Conservation (phyloP, 2,329 filamentous ascomycete genomes). For the Clonostachys chloroleuca region DNA sequence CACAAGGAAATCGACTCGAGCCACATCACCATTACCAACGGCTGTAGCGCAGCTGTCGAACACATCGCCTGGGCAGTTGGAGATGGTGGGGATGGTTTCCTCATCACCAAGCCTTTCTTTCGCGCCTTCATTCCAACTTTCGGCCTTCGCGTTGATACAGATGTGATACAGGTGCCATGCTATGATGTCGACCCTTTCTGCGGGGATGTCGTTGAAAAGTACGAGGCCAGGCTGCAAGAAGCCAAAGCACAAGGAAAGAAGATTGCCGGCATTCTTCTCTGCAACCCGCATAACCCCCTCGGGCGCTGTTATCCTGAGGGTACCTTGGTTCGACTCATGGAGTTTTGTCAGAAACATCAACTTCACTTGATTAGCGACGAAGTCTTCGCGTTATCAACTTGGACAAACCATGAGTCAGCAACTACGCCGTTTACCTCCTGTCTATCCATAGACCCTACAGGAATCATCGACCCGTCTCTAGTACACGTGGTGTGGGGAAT, state of each 20-base stretch:
- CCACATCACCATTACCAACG: conserved; percentile 30
- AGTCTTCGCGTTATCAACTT: conserved; percentile 48
- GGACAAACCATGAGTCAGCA: conserved; percentile 21
- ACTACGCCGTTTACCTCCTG: conserved; percentile 34
- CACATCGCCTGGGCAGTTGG: conserved; percentile 30
- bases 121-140: conserved; percentile 42
- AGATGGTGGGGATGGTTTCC: conserved; percentile 30
- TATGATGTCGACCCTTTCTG: conserved; percentile 33
- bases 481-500: conserved; percentile 46
- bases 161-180: conserved; percentile 38
- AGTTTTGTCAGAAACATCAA: conserved; percentile 37
- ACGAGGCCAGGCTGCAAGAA: conserved; percentile 35
- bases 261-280: conserved; percentile 42
- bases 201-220: conserved; percentile 25
- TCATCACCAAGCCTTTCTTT: conserved; percentile 39
- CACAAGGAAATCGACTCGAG: conserved; percentile 16
- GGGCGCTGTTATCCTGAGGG: conserved; percentile 38
- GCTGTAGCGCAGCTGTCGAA: conserved; percentile 33
- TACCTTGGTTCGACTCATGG: conserved; percentile 33
- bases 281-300: conserved; percentile 46
- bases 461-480: conserved; percentile 38
- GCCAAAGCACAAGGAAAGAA: conserved; percentile 27
- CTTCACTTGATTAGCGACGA: conserved; percentile 49
- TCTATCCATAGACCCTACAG: conserved; percentile 33
- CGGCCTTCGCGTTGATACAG: conserved; percentile 29